Conservation (phyloP, 2,329 filamentous ascomycete genomes). For the Aspergillus costaricaensis region DNA sequence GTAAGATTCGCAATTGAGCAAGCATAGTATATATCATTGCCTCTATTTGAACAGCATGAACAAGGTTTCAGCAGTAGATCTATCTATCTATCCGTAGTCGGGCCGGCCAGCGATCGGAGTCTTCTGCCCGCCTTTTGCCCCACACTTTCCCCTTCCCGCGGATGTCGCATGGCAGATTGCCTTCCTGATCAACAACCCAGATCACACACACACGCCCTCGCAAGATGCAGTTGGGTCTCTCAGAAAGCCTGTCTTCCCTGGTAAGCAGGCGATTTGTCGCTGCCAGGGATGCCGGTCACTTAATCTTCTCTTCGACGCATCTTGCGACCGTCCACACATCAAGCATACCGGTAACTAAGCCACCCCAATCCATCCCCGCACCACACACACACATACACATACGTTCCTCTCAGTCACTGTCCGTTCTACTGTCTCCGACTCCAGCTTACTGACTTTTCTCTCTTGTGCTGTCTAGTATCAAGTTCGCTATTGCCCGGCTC, state of each 20-base stretch:
- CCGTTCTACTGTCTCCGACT: neutral
- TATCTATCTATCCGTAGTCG: neutral
- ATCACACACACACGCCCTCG: neutral
- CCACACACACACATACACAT: too few relatives aligned
- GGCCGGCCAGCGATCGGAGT: neutral
- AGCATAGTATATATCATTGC: neutral
- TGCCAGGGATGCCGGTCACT: conserved; percentile 39
- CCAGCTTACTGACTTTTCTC: conserved; percentile 3
- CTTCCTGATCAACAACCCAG: neutral
- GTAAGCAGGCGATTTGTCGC: conserved; percentile 38
- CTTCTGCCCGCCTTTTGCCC: neutral
- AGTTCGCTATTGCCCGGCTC: conserved; percentile 51
- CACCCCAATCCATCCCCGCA: neutral
- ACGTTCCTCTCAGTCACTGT: too few relatives aligned
- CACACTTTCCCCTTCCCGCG: neutral
- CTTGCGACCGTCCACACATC: conserved; percentile 38
- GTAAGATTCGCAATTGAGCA: neutral
- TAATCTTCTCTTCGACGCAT: conserved; percentile 45
- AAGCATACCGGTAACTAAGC: conserved; percentile 36
- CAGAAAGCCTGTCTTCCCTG: conserved; percentile 38
- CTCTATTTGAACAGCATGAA: neutral
- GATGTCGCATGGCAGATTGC: neutral
- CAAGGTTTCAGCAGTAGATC: neutral
- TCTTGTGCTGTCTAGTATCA: conserved; percentile 40
- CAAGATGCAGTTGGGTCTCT: conserved; percentile 40